Conservation (phyloP, 2,329 filamentous ascomycete species). For the Fusarium concolor region DNA sequence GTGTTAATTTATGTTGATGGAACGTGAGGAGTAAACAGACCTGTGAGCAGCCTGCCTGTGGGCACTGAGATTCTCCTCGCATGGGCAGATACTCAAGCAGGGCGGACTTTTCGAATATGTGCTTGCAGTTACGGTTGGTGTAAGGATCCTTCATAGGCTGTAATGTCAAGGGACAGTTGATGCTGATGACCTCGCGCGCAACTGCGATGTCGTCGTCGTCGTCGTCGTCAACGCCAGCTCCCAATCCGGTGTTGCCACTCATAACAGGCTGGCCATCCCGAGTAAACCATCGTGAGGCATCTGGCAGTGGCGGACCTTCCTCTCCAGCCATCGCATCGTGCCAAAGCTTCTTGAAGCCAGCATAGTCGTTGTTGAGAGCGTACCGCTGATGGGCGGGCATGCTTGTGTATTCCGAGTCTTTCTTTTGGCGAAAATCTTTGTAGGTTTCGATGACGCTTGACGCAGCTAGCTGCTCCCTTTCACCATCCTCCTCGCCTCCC, state of each 20-base stretch:
- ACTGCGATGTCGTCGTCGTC: constrained; percentile 80
- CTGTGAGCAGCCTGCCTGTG: constrained; percentile 72
- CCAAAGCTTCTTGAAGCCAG: constrained; percentile 68
- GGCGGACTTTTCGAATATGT: constrained; percentile 76
- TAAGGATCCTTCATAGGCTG: constrained; percentile 73
- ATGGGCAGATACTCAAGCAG: constrained; percentile 68
- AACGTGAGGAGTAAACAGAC: constrained; percentile 51
- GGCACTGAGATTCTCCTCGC: constrained; percentile 64
- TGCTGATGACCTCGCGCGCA: constrained; percentile 70
- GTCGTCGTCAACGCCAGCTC: constrained; percentile 60
- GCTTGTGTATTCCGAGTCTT: constrained; percentile 56
- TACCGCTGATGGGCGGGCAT: constrained; percentile 62
- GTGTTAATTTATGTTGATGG: background rate
- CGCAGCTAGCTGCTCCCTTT: constrained; percentile 40
- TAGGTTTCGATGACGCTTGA: constrained; percentile 51
- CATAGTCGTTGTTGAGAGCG: constrained; percentile 68
- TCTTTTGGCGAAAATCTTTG: constrained; percentile 51
- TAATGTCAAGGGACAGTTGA: constrained; percentile 77
- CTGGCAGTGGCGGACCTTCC: constrained; percentile 63
- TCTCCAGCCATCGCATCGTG: constrained; percentile 64
- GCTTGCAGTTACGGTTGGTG: constrained; percentile 74
- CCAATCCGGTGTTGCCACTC: constrained; percentile 39
- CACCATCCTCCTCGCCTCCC: constrained; percentile 42
- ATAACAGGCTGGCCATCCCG: constrained; percentile 58
- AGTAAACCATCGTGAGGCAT: constrained; percentile 67